These are phyloP conservation scores for Aspergillus fumigatiaffinis DNA, from an alignment of 2,329 filamentous ascomycete species.

Conservation along the genomic window DNA sequence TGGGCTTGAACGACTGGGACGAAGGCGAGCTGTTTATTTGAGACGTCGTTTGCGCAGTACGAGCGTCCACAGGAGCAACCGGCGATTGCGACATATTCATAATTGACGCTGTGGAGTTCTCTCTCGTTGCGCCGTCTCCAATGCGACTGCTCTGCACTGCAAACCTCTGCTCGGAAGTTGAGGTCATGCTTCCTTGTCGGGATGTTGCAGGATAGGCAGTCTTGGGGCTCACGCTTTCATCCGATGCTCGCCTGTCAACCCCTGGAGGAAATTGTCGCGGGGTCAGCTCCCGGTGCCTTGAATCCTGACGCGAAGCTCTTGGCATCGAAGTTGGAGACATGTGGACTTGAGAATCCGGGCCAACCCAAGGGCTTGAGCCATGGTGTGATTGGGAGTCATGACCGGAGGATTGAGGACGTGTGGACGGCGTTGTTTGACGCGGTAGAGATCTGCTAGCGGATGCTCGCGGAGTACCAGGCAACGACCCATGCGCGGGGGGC, in stretches of 20 bases:
- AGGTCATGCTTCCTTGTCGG: constrained; percentile 26
- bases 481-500: constrained; percentile 37
- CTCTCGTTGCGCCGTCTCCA: constrained; percentile 26
- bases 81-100: constrained; percentile 12
- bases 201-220: constrained; percentile 43
- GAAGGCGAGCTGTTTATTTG: constrained; percentile 30
- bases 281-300: constrained; percentile 25
- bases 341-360: constrained; percentile 26
- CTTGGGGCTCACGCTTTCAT: constrained; percentile 74
- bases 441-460: constrained; percentile 37
- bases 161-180: constrained; percentile 22
- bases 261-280: constrained; percentile 44
- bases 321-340: constrained; percentile 29
- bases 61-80: constrained; percentile 9
- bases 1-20: constrained; percentile 12
- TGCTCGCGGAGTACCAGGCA: constrained; percentile 48
- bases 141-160: constrained; percentile 21
- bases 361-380: constrained; percentile 30
- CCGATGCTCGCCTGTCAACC: constrained; percentile 65
- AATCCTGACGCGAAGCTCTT: constrained; percentile 41
- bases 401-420: constrained; percentile 36
- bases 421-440: constrained; percentile 34
- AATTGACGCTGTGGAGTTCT: constrained; percentile 21
- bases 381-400: constrained; percentile 31
- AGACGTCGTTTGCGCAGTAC: constrained; percentile 11